Evolutionary conservation across 257 asterid genomes (phyloP).

Genomic region (Galeopsis tetrahit): DNA sequence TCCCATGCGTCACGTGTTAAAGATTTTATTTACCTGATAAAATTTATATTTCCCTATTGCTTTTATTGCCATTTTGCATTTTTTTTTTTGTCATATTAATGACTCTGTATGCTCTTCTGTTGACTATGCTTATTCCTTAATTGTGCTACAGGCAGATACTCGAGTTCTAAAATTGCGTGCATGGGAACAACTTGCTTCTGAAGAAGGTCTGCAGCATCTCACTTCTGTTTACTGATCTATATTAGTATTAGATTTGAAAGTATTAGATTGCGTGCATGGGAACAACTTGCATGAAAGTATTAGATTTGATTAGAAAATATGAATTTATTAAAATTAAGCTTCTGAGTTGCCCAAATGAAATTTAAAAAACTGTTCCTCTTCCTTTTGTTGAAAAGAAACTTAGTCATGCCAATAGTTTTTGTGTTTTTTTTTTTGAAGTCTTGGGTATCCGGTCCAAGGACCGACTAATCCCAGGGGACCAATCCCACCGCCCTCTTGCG

Average conservation of each 20-base stretch:
- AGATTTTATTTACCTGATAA: slow-evolving; percentile 4
- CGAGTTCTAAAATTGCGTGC: slow-evolving; percentile 74
- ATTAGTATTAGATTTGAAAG: neutral
- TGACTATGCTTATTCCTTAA: slow-evolving; percentile 18
- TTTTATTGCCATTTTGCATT: neutral
- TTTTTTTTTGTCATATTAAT: neutral
- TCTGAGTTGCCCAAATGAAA: slow-evolving; percentile 21
- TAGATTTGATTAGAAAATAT: neutral
- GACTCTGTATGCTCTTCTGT: slow-evolving; percentile 17
- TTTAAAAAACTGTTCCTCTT: neutral
- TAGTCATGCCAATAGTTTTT: neutral
- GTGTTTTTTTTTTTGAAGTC: too few species aligned
- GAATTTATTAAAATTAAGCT: neutral
- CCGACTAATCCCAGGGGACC: too few species aligned
- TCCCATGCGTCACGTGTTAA: neutral
- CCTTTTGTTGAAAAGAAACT: neutral
- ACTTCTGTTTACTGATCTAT: slow-evolving; percentile 14
- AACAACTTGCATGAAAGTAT: neutral
- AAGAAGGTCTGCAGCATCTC: slow-evolving; percentile 66
- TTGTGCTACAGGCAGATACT: slow-evolving; percentile 70
- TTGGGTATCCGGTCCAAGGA: too few species aligned
- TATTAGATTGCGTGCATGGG: neutral
- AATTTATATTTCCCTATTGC: neutral
- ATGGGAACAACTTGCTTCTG: slow-evolving; percentile 89
- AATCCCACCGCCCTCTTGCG: too few species aligned